These are phyloP conservation scores for Colletotrichum sp. DNA, from an alignment of 2,329 filamentous ascomycete genomes.

Conservation along the genomic window DNA sequence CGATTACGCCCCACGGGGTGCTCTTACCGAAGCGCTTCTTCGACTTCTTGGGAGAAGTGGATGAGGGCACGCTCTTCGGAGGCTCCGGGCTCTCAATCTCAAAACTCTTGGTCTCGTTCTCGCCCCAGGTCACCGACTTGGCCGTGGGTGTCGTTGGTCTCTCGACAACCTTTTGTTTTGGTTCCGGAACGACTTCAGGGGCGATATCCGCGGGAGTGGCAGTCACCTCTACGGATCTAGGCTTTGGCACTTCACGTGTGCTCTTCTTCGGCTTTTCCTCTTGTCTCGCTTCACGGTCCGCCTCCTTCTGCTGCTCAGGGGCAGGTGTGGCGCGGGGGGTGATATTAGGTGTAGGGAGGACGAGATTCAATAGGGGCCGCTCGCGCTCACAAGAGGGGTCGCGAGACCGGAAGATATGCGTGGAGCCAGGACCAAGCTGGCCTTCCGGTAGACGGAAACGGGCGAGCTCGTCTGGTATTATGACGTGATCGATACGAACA, in stretches of 20 bases:
- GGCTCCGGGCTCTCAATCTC: slow-evolving; percentile 63
- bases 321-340: slow-evolving; percentile 45
- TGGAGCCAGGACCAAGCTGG: slow-evolving; percentile 29
- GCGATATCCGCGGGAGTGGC: slow-evolving; percentile 26
- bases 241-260: not conserved
- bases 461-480: slow-evolving; percentile 57
- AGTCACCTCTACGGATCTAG: not conserved
- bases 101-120: slow-evolving; percentile 69
- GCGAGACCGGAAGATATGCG: slow-evolving; percentile 45
- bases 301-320: slow-evolving; percentile 25
- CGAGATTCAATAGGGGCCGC: slow-evolving; percentile 64
- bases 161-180: slow-evolving; percentile 47
- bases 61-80: slow-evolving; percentile 31
- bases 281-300: not conserved
- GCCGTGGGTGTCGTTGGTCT: slow-evolving; percentile 49
- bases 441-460: slow-evolving; percentile 34
- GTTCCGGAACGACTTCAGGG: slow-evolving; percentile 41
- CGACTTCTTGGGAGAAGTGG: slow-evolving; percentile 29
- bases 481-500: slow-evolving; percentile 64
- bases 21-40: slow-evolving; percentile 39
- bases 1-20: slow-evolving; percentile 57
- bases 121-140: slow-evolving; percentile 69
- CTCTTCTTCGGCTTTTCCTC: slow-evolving; percentile 19
- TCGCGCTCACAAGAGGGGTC: slow-evolving; percentile 61
- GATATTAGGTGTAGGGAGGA: slow-evolving; percentile 62